Evolutionary conservation across 1,139 yeast genomes (phyloP).

Genomic region (Spathaspora sp.): DNA sequence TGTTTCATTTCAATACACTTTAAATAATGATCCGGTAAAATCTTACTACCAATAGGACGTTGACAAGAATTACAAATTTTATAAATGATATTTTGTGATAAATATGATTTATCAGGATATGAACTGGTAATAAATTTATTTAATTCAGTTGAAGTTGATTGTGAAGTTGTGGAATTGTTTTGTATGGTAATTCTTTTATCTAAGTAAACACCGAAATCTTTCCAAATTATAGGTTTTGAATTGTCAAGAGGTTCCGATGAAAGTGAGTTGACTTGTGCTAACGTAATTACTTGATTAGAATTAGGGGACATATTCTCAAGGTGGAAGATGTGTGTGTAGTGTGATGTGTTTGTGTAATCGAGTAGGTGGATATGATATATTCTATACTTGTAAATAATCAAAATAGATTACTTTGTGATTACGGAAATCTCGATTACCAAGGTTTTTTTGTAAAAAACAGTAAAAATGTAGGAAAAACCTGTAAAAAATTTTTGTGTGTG

Average conservation of each 20-base stretch:
- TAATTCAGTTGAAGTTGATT: conserved; percentile 5
- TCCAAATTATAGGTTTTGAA: conserved; percentile 45
- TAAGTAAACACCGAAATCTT: conserved; percentile 59
- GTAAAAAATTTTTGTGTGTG: background rate
- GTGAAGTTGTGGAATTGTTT: conserved; percentile 12
- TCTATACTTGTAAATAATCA: background rate
- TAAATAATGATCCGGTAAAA: conserved; percentile 45
- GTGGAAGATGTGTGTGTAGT: no score
- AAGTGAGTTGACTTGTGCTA: conserved; percentile 27
- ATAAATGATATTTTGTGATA: conserved; percentile 48
- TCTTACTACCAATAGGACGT: conserved; percentile 57
- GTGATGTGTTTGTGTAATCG: background rate
- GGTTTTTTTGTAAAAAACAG: background rate
- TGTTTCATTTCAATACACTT: conserved; percentile 52
- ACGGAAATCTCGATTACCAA: background rate
- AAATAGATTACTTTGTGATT: background rate
- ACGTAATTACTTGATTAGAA: conserved; percentile 32
- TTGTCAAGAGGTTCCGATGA: conserved; percentile 9
- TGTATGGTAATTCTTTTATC: conserved; percentile 45
- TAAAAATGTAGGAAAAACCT: conserved; percentile 1
- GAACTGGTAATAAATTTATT: conserved; percentile 22
- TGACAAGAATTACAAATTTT: conserved; percentile 67
- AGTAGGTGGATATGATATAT: background rate
- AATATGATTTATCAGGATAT: conserved; percentile 36
- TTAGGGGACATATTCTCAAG: conserved; percentile 24